Base-by-base conservation (phyloP, 2,329 filamentous ascomycete genomes). In the Botrytis medusae region DNA sequence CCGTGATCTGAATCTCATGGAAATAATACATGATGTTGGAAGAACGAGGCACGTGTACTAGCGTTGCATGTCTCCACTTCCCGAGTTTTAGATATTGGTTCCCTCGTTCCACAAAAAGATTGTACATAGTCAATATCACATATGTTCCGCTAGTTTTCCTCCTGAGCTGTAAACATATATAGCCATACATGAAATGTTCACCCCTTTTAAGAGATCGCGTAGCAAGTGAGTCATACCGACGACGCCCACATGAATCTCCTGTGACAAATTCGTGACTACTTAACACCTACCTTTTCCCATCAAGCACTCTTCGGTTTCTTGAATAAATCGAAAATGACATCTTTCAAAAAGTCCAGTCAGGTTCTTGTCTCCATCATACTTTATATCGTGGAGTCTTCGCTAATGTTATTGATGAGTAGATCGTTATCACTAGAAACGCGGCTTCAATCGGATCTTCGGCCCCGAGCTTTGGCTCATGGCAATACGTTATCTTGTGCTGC, bases 111-210 rank as follows among this genome's bases (percentile, higher is more conserved):
- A 51, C 2, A 6, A 4, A 6, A n/a, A 14, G 25, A n/a, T n/a
- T 16, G 4, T 51, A 51, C 12, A n/a, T 51, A 51, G 10, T 16
- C 48, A n/a, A n/a, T 51, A 51, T 2, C 5, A n/a, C 48, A 51
- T n/a, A 51, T 0, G n/a, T 51, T n/a, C 10, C 0, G n/a, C 25
- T n/a, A n/a, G 1, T 5, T 25, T 51, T 1, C 12, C 14, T 14
- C 4, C 48, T 51, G 1, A n/a, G 14, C 2, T 16, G 5, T n/a
- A 14, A n/a, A 51, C 2, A 14, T 6, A 14, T 57, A 8, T n/a
- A 16, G 12, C 22, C 5, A n/a, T n/a, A 16, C 16, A n/a, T 2
- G 16, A 29, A 20, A n/a, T 16, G 22, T 4, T 7, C 25, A 32
- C 2, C 32, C 44, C 32, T n/a, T 40, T 34, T 25, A n/a, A 57